Evolutionary conservation across 352 stramenopile genomes (phyloP).

Genomic region (Albugo laibachii): DNA sequence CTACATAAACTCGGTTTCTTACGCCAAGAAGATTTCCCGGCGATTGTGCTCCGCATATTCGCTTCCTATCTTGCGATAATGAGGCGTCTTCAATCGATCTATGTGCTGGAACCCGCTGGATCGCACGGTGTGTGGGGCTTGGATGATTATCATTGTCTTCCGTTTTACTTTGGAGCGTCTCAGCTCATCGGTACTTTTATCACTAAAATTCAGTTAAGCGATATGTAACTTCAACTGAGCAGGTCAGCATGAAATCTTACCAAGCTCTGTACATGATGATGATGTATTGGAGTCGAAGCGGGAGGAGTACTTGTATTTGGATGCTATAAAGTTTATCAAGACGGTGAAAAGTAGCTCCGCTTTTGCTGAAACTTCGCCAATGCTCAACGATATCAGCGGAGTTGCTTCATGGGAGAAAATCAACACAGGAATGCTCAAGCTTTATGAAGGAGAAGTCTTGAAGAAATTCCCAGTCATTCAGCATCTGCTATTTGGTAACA

Average conservation of each 20-base stretch:
- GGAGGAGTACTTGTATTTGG: conserved; percentile 83
- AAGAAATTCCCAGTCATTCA: conserved; percentile 97
- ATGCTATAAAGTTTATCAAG: conserved; percentile 84
- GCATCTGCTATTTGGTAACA: conserved; percentile 93
- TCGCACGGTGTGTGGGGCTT: conserved; percentile 97
- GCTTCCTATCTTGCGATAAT: conserved; percentile 88
- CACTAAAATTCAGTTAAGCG: not conserved
- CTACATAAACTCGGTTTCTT: conserved; percentile 85
- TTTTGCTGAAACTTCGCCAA: conserved; percentile 87
- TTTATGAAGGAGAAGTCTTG: conserved; percentile 92
- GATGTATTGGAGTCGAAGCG: conserved; percentile 30
- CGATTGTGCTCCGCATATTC: conserved; percentile 82
- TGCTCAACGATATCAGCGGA: conserved; percentile 85
- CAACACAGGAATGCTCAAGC: conserved; percentile 77
- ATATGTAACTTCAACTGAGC: not conserved
- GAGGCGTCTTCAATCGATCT: conserved; percentile 87
- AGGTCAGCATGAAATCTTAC: conserved; percentile 47
- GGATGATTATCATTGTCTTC: conserved; percentile 97
- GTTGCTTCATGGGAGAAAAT: conserved; percentile 84
- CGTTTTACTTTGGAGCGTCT: conserved; percentile 95
- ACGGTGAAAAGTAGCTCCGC: conserved; percentile 77
- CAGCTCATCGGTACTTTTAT: conserved; percentile 65
- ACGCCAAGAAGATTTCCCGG: conserved; percentile 55
- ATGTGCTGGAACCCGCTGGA: conserved; percentile 97
- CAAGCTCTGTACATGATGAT: conserved; percentile 59